Conservation (phyloP, 768 basidiomycete species). For the Psilocybe tampanensis region DNA sequence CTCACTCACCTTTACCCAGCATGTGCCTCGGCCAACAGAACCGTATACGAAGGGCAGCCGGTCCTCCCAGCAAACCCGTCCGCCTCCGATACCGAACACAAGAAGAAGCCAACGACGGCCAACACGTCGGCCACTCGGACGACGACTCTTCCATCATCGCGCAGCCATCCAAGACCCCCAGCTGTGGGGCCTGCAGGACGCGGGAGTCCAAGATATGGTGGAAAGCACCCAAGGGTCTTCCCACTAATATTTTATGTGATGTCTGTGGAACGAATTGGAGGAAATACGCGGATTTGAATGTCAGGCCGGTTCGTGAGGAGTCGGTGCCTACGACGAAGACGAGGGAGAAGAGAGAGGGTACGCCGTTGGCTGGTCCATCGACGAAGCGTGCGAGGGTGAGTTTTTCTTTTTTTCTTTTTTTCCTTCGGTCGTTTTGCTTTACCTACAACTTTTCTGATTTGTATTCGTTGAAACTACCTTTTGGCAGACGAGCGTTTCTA, state of each 20-base stretch:
- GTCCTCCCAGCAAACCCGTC: constrained; percentile 36
- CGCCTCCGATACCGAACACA: constrained; percentile 37
- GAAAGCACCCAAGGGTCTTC: constrained; percentile 89
- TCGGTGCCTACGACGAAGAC: constrained; percentile 53
- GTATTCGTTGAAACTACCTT: neutral
- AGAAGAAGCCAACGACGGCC: constrained; percentile 44
- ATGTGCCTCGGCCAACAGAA: constrained; percentile 75
- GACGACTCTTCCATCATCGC: constrained; percentile 79
- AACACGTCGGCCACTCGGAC: constrained; percentile 57
- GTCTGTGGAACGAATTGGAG: constrained; percentile 87
- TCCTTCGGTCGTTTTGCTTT: too few species aligned
- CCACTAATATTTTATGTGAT: constrained; percentile 80
- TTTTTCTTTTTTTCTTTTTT: constrained; percentile 6
- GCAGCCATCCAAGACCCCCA: constrained; percentile 53
- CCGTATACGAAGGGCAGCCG: constrained; percentile 44
- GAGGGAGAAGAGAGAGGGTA: constrained; percentile 69
- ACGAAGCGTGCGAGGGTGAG: constrained; percentile 48
- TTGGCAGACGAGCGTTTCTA: constrained; percentile 48
- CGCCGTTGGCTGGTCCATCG: constrained; percentile 46
- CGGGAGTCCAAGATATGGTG: constrained; percentile 84
- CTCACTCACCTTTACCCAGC: constrained; percentile 3
- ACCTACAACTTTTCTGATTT: neutral
- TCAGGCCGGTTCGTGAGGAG: constrained; percentile 73
- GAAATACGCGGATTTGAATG: constrained; percentile 90
- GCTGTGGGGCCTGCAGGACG: constrained; percentile 85